Conservation (phyloP, 2,329 filamentous ascomycete genomes). For the Alternaria metachromatica region DNA sequence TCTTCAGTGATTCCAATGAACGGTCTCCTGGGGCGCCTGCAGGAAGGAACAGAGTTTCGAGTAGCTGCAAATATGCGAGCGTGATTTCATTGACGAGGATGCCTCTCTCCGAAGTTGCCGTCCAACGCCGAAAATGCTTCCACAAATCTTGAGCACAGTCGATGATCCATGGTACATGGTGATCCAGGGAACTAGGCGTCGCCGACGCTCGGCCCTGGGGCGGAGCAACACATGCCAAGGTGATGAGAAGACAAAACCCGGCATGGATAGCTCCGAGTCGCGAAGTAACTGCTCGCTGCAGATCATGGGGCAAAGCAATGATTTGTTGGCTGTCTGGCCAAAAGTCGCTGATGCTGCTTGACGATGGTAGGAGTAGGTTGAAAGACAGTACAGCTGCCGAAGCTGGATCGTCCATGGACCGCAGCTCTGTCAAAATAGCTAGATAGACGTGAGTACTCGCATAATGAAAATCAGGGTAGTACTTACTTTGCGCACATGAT, state of each 20-base stretch:
- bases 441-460: slow-evolving; percentile 3
- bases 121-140: slow-evolving; percentile 34
- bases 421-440: slow-evolving; percentile 57
- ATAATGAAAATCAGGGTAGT: not conserved
- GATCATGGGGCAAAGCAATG: slow-evolving; percentile 51
- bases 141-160: slow-evolving; percentile 36
- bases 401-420: slow-evolving; percentile 35
- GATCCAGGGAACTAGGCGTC: slow-evolving; percentile 15
- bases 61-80: slow-evolving; percentile 29
- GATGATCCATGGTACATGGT: slow-evolving; percentile 33
- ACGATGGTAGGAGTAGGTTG: slow-evolving; percentile 48
- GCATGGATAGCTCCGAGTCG: slow-evolving; percentile 33
- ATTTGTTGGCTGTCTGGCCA: slow-evolving; percentile 49
- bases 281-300: slow-evolving; percentile 42
- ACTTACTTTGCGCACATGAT: slow-evolving; percentile 52
- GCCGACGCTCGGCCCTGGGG: not conserved
- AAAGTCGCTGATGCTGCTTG: slow-evolving; percentile 46
- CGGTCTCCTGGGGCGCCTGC: not conserved
- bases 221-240: slow-evolving; percentile 16
- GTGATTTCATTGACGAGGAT: slow-evolving; percentile 28
- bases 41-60: slow-evolving; percentile 25
- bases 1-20: slow-evolving; percentile 27
- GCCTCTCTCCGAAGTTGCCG: slow-evolving; percentile 9
- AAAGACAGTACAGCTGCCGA: slow-evolving; percentile 22
- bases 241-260: slow-evolving; percentile 34